These are phyloP conservation scores for Phytophthora multivora DNA, from an alignment of 352 stramenopile species.

Conservation along the genomic window DNA sequence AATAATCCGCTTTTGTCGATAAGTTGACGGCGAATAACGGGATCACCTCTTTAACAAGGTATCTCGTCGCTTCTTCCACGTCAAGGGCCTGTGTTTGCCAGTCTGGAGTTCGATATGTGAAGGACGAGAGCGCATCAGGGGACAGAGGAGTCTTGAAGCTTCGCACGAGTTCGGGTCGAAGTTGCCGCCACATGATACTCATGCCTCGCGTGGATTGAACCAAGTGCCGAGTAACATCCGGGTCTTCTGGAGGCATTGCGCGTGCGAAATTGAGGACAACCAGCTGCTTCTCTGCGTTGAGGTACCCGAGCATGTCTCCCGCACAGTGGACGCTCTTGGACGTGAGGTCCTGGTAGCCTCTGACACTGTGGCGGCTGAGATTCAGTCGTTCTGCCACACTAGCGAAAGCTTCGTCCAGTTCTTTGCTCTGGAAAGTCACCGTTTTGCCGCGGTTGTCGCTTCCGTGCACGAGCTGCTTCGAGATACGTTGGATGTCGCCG, in stretches of 20 bases:
- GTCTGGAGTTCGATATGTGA: conserved; percentile 89
- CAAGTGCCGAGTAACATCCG: conserved; percentile 77
- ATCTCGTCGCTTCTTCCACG: conserved; percentile 73
- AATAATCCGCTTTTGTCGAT: conserved; percentile 62
- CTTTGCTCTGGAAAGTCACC: conserved; percentile 80
- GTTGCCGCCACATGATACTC: conserved; percentile 92
- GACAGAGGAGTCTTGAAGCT: conserved; percentile 62
- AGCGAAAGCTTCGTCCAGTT: conserved; percentile 72
- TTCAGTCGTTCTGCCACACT: conserved; percentile 74
- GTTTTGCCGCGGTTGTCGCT: conserved; percentile 84
- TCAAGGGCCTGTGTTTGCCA: conserved; percentile 76
- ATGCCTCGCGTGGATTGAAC: conserved; percentile 77
- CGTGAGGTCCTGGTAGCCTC: conserved; percentile 89
- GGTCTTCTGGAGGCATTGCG: conserved; percentile 89
- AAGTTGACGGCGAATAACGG: conserved; percentile 83
- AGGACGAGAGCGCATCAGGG: conserved; percentile 80
- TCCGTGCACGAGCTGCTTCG: conserved; percentile 86
- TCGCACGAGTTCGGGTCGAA: conserved; percentile 87
- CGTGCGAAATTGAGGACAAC: conserved; percentile 86
- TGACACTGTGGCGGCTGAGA: conserved; percentile 81
- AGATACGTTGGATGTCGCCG: conserved; percentile 60
- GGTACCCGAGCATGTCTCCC: conserved; percentile 85
- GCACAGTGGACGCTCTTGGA: conserved; percentile 78
- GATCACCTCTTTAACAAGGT: conserved; percentile 79
- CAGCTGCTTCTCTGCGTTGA: conserved; percentile 56